Conservation (phyloP, 1,284 basidiomycete species). For the Ustilago tritici region DNA sequence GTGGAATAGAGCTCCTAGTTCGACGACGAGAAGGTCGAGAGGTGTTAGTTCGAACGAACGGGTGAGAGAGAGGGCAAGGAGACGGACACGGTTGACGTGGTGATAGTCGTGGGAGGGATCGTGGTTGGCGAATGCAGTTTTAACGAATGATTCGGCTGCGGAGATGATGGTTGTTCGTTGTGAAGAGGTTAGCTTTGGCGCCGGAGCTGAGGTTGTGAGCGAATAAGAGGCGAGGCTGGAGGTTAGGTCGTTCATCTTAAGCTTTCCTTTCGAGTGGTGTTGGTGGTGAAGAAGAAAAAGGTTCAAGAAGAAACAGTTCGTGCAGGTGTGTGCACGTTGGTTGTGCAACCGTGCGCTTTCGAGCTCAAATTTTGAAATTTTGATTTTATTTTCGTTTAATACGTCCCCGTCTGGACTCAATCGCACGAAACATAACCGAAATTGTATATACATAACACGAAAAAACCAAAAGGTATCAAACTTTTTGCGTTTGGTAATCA, state of each 20-base stretch:
- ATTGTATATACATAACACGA: too few species aligned
- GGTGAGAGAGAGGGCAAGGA: slow-evolving; percentile 80
- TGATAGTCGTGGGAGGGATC: slow-evolving; percentile 90
- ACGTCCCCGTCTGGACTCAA: too few species aligned
- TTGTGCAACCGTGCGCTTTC: slow-evolving; percentile 4
- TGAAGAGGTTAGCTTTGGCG: neutral
- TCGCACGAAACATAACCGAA: too few species aligned
- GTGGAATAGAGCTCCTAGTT: slow-evolving; percentile 83
- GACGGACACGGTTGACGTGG: slow-evolving; percentile 87
- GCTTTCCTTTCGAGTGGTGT: neutral
- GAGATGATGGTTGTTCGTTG: slow-evolving; percentile 18
- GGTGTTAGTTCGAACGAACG: slow-evolving; percentile 68
- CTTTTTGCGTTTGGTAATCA: too few species aligned
- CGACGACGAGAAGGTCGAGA: slow-evolving; percentile 79
- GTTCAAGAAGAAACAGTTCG: slow-evolving; percentile 1
- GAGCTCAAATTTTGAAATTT: slow-evolving; percentile 4
- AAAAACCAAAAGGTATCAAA: too few species aligned
- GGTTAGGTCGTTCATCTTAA: slow-evolving; percentile 17
- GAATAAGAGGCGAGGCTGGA: neutral
- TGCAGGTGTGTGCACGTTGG: neutral
- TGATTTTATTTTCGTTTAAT: neutral
- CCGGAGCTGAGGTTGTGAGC: neutral
- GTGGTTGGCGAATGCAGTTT: slow-evolving; percentile 78
- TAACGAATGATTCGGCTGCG: slow-evolving; percentile 30
- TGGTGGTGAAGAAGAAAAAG: neutral